Evolutionary conservation across 305 asterid species (phyloP), one percentile per base, ranked within the genome.

Genomic region (Striga hermonthica): DNA sequence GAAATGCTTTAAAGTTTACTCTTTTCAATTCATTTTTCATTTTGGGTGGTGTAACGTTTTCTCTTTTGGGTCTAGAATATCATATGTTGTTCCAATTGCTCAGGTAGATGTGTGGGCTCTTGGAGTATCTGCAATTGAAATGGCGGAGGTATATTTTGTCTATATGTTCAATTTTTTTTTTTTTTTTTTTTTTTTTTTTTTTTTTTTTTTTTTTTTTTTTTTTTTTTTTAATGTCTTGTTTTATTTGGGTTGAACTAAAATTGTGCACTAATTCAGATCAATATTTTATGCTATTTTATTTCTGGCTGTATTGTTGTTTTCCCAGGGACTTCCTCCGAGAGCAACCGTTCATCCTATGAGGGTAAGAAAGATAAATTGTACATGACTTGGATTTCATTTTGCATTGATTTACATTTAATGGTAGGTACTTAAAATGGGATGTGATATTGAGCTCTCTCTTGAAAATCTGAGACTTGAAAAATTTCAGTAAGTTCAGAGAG

Each of bases 101-200:
- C 72, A 93, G 97, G 99, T 94, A 65, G 99, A 94, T 82, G 98
- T 94, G 77, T 94, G 99, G 99, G 99, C 99, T 72, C 96, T 90
- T 75, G 98, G 98, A 78, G 97, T 94, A 70, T 86, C 99, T 67
- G 98, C 96, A 52, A 94, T 94, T 61, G 99, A 94, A 90, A 94
- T 94, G 98, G 99, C 96, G 9, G 99, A 94, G 97, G 99, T 86
- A 84, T 70, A 64, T 68, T 38, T 36, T 9, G 36, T 69, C 36
- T 34, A 38, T 69, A 64, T 47, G 41, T 44, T 66, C 61, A 35
- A 39, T 62, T 57, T 68, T 60, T 39, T 69, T 50, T 62, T 60
- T 59, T 69, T 50, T 62, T 60, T 59, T 69, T 50, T 62, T 60
- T 59, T 69, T 50, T 62, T 60, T 59, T 69, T 50, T 62, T 60